Evolutionary conservation across 768 basidiomycete species (phyloP).

Genomic region (Cubamyces lactineus): DNA sequence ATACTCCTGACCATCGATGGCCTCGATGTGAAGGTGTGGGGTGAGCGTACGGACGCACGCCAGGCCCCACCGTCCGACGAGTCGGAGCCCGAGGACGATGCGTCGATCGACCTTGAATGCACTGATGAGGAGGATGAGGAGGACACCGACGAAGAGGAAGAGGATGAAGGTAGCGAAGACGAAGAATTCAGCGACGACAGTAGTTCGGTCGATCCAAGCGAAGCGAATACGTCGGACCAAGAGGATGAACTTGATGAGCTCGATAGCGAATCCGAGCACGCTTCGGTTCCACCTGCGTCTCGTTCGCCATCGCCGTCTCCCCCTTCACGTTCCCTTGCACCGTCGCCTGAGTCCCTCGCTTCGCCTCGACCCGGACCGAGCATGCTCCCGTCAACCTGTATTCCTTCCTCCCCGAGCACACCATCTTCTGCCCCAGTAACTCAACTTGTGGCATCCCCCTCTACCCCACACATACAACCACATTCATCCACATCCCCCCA

Average conservation of each 20-base stretch:
- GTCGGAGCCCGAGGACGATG: slow-evolving; percentile 2
- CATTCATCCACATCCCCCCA: not conserved
- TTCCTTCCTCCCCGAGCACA: not conserved
- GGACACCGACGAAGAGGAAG: slow-evolving; percentile 19
- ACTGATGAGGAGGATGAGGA: slow-evolving; percentile 21
- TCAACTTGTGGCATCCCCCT: not conserved
- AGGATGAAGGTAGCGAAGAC: slow-evolving; percentile 18
- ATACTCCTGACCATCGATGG: slow-evolving; percentile 69
- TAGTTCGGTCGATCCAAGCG: slow-evolving; percentile 13
- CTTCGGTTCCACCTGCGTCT: slow-evolving; percentile 33
- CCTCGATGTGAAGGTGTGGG: slow-evolving; percentile 50
- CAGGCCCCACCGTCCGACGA: not conserved
- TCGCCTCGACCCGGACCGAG: slow-evolving; percentile 11
- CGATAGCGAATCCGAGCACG: slow-evolving; percentile 22
- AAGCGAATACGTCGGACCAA: slow-evolving; percentile 18
- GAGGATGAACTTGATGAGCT: slow-evolving; percentile 16
- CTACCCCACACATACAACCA: not conserved
- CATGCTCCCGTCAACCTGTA: not conserved
- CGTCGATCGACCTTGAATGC: slow-evolving; percentile 1
- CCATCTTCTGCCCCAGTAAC: not conserved
- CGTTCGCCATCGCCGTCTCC: slow-evolving; percentile 35
- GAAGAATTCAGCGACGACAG: slow-evolving; percentile 15
- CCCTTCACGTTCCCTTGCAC: slow-evolving; percentile 10
- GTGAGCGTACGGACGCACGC: slow-evolving; percentile 19
- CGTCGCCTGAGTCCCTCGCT: slow-evolving; percentile 17